Evolutionary conservation across 495 filamentous ascomycete genomes (phyloP), one percentile per base, ranked within the genome.

Genomic region (Penicillium odoratum): DNA sequence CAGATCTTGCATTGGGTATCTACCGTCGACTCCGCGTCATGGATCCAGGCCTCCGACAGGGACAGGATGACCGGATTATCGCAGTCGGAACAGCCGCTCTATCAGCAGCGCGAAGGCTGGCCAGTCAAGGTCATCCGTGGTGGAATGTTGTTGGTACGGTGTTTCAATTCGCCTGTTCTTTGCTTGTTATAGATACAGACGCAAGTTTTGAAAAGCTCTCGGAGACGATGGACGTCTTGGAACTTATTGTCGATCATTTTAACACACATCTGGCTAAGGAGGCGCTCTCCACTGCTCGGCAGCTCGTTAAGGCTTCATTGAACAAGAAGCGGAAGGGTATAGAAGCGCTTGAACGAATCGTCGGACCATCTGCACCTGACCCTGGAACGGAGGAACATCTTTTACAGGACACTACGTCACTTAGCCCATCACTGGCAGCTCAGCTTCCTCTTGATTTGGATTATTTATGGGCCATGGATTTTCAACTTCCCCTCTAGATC

Each of bases 101-200:
- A 3, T 48, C 66, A 13, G 71, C 68, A 9, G 73, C 72, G n/a
- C 62, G 60, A 13, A 65, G 61, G 9, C 55, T 78, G 21, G 59
- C 57, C 0, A 59, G 58, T 40, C 53, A 60, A 49, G 51, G 59
- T 5, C 58, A 66, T 52, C 71, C 74, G 5, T 79, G 77, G 77
- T 78, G 75, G 72, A 73, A 78, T 58, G 58, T 76, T 3, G 59
- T 73, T 8, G 66, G 74, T 16, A 69, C 69, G 4, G 65, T 74
- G 4, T 79, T 81, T 53, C 78, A 81, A 43, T 70, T 67, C 33
- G 61, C 77, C 18, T 78, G 75, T 56, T 58, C 77, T 15, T 66
- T 79, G 9, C 61, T 81, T 7, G 73, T 69, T 11, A 73, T 81
- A 50, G 74, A 74, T 36, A 74, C 65, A 10, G 44, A 59, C 2